Conservation (phyloP, 768 basidiomycete species). For the Lactarius indigo region DNA sequence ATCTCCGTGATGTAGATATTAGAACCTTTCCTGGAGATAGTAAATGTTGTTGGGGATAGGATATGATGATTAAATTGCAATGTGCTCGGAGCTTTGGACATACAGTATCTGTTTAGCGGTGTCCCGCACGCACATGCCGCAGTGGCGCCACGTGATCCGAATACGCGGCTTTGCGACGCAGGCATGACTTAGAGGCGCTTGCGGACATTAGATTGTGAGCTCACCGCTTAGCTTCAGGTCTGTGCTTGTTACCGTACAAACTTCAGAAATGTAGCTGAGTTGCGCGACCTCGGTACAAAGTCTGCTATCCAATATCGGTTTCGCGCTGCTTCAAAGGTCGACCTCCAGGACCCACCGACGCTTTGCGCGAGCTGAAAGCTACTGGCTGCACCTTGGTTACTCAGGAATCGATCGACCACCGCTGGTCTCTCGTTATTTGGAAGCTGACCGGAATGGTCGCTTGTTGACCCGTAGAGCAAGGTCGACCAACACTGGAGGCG, state of each 20-base stretch:
- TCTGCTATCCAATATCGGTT: constrained; percentile 19
- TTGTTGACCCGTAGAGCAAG: constrained; percentile 64
- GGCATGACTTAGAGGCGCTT: constrained; percentile 41
- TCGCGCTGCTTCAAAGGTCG: not conserved
- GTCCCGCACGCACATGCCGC: not conserved
- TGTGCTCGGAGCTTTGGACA: too few species aligned
- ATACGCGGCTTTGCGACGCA: constrained; percentile 46
- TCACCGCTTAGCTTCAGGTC: not conserved
- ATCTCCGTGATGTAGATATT: too few species aligned
- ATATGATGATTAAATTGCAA: too few species aligned
- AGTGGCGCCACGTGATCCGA: constrained; percentile 33
- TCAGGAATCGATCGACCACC: constrained; percentile 84
- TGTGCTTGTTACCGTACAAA: not conserved
- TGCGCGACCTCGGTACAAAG: constrained; percentile 12
- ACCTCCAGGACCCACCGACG: constrained; percentile 42
- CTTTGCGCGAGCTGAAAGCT: constrained; percentile 49
- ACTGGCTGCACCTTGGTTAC: constrained; percentile 67
- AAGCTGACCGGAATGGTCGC: constrained; percentile 85
- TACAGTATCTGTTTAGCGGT: too few species aligned
- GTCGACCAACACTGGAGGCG: constrained; percentile 42
- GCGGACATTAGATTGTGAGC: constrained; percentile 50
- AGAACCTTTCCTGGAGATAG: too few species aligned
- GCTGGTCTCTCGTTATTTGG: constrained; percentile 90
- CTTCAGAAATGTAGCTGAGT: constrained; percentile 21
- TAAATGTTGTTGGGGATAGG: too few species aligned